Base-by-base conservation (phyloP, 805 yeast species). In the Wilhelminamyces savonicus region DNA sequence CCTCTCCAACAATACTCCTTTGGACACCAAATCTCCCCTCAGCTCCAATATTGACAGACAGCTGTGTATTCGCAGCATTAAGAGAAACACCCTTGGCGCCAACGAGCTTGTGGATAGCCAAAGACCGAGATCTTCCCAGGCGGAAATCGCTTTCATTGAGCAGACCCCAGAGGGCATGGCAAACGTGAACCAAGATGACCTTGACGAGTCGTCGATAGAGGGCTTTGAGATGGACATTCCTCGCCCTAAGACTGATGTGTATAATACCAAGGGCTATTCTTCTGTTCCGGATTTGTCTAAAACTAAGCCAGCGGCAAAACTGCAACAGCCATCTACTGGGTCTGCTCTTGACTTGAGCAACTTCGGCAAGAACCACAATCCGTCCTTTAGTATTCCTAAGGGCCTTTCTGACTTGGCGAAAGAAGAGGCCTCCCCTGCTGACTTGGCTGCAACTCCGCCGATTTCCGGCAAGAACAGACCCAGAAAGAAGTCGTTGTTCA, bases 301-400 rank as follows among this genome's bases (percentile, higher is more conserved):
- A 3, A n/a, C 32, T 8, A 15, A 28, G 18, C 17, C 16, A 26
- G 15, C 25, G 24, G 3, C 34, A 16, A 16, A 16, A 5, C 23
- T 40, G 19, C 38, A 40, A n/a, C 34, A 40, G 16, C 30, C 38
- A 23, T 32, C 41, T 6, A 13, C 31, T 26, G 68, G 67, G 3
- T 62, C 69, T 21, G 60, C 57, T 5, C 47, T 64, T 26, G 66
- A 64, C 44, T 48, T 64, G 16, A 34, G 49, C 18, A 59, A 62
- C 34, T 64, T 64, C 41, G 71, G 71, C 13, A 56, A 54, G 30
- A 45, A 36, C 29, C 44, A 62, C 42, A 51, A 52, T 33, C 71
- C 71, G 4, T 48, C 64, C 2, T 64, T 64, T 32, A 43, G 46
- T 26, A 30, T 39, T 15, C 37, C 35, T 13, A 31, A 37, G 22